Evolutionary conservation across 2,329 filamentous ascomycete species (phyloP).

Genomic region (Pseudovirgaria hyperparasitica): DNA sequence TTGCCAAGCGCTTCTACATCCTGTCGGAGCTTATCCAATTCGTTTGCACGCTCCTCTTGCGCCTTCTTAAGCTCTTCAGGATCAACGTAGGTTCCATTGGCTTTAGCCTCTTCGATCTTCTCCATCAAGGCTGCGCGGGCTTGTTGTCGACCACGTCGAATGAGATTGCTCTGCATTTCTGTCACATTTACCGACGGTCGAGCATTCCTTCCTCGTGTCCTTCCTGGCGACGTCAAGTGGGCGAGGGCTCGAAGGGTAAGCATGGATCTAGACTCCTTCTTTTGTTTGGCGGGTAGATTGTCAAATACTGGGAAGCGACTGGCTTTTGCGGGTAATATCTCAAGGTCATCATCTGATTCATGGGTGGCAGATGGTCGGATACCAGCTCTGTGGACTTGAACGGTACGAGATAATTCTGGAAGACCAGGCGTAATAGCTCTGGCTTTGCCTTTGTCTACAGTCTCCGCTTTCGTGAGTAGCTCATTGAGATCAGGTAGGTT

Average conservation of each 20-base stretch:
- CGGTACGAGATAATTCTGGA: slow-evolving; percentile 16
- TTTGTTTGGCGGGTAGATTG: slow-evolving; percentile 48
- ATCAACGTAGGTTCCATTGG: slow-evolving; percentile 69
- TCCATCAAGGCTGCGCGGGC: slow-evolving; percentile 65
- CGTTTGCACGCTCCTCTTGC: slow-evolving; percentile 72
- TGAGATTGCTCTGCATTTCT: slow-evolving; percentile 56
- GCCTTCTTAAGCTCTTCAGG: slow-evolving; percentile 79
- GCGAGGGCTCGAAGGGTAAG: slow-evolving; percentile 62
- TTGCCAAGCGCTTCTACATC: slow-evolving; percentile 71
- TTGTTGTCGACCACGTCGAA: slow-evolving; percentile 65
- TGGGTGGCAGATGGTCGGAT: slow-evolving; percentile 28
- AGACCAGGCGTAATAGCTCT: too few relatives aligned
- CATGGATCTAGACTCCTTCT: slow-evolving; percentile 51
- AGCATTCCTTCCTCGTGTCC: slow-evolving; percentile 27
- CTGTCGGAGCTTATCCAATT: slow-evolving; percentile 70
- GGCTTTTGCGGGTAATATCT: slow-evolving; percentile 40
- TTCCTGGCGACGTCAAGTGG: slow-evolving; percentile 53
- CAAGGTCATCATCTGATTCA: slow-evolving; percentile 49
- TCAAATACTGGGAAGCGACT: slow-evolving; percentile 51
- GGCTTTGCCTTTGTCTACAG: slow-evolving; percentile 47
- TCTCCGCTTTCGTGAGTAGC: slow-evolving; percentile 17
- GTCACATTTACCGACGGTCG: slow-evolving; percentile 51
- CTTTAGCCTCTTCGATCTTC: slow-evolving; percentile 61
- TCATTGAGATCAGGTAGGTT: slow-evolving; percentile 14
- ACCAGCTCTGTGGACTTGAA: slow-evolving; percentile 3